These are phyloP conservation scores for Suillus clintonianus DNA, from an alignment of 768 basidiomycete genomes.

Conservation along the genomic window DNA sequence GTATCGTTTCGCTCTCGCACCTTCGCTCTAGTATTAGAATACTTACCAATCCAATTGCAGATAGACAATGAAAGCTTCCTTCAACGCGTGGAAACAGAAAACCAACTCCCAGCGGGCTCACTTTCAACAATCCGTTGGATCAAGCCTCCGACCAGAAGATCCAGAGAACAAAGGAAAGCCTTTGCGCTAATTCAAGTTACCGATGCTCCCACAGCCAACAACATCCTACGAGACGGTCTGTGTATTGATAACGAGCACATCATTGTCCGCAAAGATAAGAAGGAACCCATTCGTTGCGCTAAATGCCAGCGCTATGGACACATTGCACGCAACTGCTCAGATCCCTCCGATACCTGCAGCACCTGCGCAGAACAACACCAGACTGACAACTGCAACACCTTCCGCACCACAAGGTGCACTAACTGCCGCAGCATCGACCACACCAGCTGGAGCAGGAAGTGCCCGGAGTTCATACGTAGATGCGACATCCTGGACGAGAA, in stretches of 20 bases:
- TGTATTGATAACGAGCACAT: slow-evolving; percentile 16
- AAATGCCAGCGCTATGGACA: slow-evolving; percentile 6
- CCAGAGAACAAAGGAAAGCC: slow-evolving; percentile 18
- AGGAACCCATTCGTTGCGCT: slow-evolving; percentile 1
- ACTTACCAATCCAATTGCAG: slow-evolving; percentile 22
- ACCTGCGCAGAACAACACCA: neutral
- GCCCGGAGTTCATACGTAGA: slow-evolving; percentile 10
- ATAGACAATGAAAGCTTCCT: neutral
- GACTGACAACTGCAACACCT: too few relatives aligned
- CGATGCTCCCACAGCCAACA: slow-evolving; percentile 23
- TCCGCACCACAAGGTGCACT: neutral
- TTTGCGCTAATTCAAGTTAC: slow-evolving; percentile 25
- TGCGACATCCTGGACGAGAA: slow-evolving; percentile 3
- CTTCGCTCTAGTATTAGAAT: slow-evolving; percentile 18
- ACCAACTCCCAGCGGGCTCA: neutral
- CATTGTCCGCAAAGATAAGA: slow-evolving; percentile 10
- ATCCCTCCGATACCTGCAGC: neutral
- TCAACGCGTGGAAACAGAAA: slow-evolving; percentile 15
- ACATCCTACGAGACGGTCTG: slow-evolving; percentile 18
- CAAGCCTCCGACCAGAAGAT: slow-evolving; percentile 18
- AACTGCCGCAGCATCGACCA: slow-evolving; percentile 3
- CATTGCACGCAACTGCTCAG: slow-evolving; percentile 4
- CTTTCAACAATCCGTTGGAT: slow-evolving; percentile 25
- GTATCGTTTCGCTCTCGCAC: slow-evolving; percentile 2
- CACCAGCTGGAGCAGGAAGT: slow-evolving; percentile 5